Base-by-base conservation (phyloP, 208 protist species). In the Angomonas ambiguus region DNA sequence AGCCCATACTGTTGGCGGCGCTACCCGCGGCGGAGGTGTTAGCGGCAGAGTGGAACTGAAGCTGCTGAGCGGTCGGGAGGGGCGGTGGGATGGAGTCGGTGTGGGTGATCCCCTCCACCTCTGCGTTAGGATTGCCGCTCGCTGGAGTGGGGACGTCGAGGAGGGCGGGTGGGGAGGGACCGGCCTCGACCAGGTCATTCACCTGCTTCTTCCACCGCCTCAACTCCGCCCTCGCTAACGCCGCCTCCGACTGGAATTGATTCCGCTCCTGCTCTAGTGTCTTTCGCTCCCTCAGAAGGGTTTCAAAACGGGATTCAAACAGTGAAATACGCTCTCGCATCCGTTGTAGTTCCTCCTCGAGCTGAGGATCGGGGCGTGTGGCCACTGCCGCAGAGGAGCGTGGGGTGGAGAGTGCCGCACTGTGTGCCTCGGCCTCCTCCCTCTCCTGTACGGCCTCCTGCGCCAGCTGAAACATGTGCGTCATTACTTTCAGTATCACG, bases 391-490 rank as follows among this genome's bases (percentile, higher is more conserved):
- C 27, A 25, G 45, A 22, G 22, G 67, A 24, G 3, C 3, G 32
- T 32, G 42, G 35, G 35, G 35, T 13, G 35, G 35, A 31, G 20
- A 24, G 45, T 8, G 24, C 18, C 16, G 30, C n/a, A n/a, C n/a
- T n/a, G 41, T 28, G 25, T 42, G 31, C 25, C 0, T 35, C 64
- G 0, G 13, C 22, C 10, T 30, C 41, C 16, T 31, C 58, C 22
- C 53, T 34, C 42, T 56, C 67, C 42, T 76, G 69, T 0, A 66
- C 66, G 11, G 62, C 69, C 27, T 69, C 30, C 51, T 85, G 79
- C 24, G 75, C 80, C 10, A 91, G 59, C 34, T 76, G 77, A 61
- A 94, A 86, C 85, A 94, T 94, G 72, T 90, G 76, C 38, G 68
- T 65, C 57, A 94, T 83, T 27, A 94, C 83, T 57, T 76, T 81